These are phyloP conservation scores for Amylocystis lapponica DNA, from an alignment of 768 basidiomycete genomes.

Conservation along the genomic window DNA sequence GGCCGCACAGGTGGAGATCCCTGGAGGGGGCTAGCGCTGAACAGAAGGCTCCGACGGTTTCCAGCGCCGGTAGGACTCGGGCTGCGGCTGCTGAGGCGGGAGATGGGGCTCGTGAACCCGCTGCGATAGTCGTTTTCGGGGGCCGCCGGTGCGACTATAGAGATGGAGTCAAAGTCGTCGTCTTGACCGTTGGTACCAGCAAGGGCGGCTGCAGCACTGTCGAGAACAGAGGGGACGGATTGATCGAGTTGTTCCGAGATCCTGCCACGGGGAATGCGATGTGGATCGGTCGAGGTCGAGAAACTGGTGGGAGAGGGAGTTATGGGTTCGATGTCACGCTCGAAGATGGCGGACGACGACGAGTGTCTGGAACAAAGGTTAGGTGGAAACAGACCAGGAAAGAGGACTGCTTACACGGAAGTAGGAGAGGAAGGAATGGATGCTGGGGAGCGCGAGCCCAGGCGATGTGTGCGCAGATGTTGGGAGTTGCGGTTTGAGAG, in stretches of 20 bases:
- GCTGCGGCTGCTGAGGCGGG: slow-evolving; percentile 55
- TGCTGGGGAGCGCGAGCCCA: slow-evolving; percentile 62
- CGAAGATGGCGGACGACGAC: slow-evolving; percentile 86
- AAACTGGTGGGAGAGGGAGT: slow-evolving; percentile 33
- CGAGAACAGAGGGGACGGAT: slow-evolving; percentile 80
- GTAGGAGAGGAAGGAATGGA: slow-evolving; percentile 79
- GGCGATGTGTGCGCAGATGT: slow-evolving; percentile 38
- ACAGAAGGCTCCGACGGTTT: slow-evolving; percentile 32
- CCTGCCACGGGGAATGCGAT: slow-evolving; percentile 68
- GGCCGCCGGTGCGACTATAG: slow-evolving; percentile 54
- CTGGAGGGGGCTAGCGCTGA: slow-evolving; percentile 14
- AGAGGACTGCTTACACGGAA: slow-evolving; percentile 50
- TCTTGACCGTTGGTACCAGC: slow-evolving; percentile 28
- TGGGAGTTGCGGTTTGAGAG: slow-evolving; percentile 43
- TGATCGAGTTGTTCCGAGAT: slow-evolving; percentile 71
- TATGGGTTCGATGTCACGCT: slow-evolving; percentile 81
- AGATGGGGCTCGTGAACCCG: slow-evolving; percentile 63
- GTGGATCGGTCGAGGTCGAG: slow-evolving; percentile 50
- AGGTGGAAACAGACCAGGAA: slow-evolving; percentile 7
- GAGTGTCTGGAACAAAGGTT: slow-evolving; percentile 50
- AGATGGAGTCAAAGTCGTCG: slow-evolving; percentile 51
- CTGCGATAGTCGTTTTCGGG: slow-evolving; percentile 33
- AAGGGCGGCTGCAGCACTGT: slow-evolving; percentile 75
- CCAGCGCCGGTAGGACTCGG: slow-evolving; percentile 51
- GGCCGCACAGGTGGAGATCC: slow-evolving; percentile 19